Percentiles rank a stretch among this genome's conserved stretches.
These are phyloP conservation scores for Arthrobotrys iridis DNA, from an alignment of 2,329 filamentous ascomycete genomes.

Conservation along the genomic window DNA sequence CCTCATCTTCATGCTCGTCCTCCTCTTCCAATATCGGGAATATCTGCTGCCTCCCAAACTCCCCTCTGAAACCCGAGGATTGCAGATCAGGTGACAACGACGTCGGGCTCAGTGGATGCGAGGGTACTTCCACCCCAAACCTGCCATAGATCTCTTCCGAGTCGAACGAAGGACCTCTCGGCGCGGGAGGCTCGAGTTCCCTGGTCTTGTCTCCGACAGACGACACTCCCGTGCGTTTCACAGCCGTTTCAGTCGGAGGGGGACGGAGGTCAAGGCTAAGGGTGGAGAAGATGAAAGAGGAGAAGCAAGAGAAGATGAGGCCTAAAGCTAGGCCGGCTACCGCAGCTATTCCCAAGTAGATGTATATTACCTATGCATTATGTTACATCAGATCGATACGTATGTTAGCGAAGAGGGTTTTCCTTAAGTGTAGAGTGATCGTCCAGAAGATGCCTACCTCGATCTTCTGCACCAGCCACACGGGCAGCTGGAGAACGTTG, in stretches of 20 bases:
- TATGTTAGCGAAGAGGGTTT: not conserved
- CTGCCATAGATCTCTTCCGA: not conserved
- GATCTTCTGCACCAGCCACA: slow-evolving; percentile 34
- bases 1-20: slow-evolving; percentile 44
- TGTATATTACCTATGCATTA: slow-evolving; percentile 49
- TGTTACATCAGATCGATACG: not conserved
- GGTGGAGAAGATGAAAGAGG: slow-evolving; percentile 25
- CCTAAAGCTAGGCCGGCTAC: slow-evolving; percentile 35
- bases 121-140: slow-evolving; percentile 24
- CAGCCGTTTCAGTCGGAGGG: not conserved
- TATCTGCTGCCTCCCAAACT: slow-evolving; percentile 34
- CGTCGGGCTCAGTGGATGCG: slow-evolving; percentile 41
- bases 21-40: slow-evolving; percentile 52
- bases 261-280: slow-evolving; percentile 12
- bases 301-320: slow-evolving; percentile 37
- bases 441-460: slow-evolving; percentile 13
- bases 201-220: not conserved
- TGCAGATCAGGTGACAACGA: slow-evolving; percentile 31
- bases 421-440: not conserved
- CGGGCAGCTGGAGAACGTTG: slow-evolving; percentile 20
- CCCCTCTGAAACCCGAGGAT: not conserved
- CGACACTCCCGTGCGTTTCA: not conserved
- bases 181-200: not conserved
- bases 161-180: not conserved
- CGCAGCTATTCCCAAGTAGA: slow-evolving; percentile 40